A percentile compares a stretch with the other conserved stretches of the same genome.
These are phyloP conservation scores for Botrytis fragariae DNA, from an alignment of 2,329 filamentous ascomycete genomes.

Conservation along the genomic window DNA sequence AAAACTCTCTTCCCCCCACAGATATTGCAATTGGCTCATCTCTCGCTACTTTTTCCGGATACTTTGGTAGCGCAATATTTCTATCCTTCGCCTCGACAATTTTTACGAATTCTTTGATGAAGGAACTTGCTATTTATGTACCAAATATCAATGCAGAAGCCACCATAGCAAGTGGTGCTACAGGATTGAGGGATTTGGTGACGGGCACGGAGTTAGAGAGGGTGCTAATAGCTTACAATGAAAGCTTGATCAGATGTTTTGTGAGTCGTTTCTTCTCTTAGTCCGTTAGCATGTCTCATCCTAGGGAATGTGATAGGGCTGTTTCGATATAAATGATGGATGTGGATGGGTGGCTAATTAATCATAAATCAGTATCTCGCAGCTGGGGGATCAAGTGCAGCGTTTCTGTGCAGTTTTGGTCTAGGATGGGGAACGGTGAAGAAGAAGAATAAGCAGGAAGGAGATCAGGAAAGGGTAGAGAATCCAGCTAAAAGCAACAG, in stretches of 20 bases:
- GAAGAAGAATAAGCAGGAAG: neutral
- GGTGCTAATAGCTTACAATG: neutral
- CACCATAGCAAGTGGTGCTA: neutral
- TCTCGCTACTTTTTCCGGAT: neutral
- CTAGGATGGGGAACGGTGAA: neutral
- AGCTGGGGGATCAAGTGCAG: neutral
- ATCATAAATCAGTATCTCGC: neutral
- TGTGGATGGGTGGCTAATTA: neutral
- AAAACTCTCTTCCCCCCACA: neutral
- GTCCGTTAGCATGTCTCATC: neutral
- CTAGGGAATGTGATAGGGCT: neutral
- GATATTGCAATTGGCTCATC: neutral
- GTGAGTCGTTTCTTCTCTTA: neutral
- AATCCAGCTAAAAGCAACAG: neutral
- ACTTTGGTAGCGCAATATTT: neutral
- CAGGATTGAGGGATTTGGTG: neutral
- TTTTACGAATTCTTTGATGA: neutral
- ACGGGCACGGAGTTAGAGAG: neutral
- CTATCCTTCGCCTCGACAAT: neutral
- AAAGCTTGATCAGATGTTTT: neutral
- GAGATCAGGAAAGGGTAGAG: neutral
- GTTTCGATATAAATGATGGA: neutral
- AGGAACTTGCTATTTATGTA: neutral
- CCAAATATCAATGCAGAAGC: neutral
- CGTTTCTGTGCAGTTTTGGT: neutral